Percentiles rank a stretch among this genome's conserved stretches.
Conservation (phyloP, 106 monocot species). For the Xerophyta viscosa region DNA sequence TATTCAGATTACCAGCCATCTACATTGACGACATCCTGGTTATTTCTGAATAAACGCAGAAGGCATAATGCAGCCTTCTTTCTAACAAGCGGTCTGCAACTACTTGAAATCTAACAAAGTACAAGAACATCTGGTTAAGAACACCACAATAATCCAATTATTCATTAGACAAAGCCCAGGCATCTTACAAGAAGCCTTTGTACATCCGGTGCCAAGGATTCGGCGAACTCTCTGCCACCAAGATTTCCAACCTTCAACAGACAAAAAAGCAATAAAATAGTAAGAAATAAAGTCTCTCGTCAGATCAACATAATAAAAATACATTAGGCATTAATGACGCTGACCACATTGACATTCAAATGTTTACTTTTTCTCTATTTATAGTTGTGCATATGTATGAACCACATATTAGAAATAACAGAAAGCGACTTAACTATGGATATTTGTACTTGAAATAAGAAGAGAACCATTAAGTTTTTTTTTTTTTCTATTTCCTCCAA, state of each 20-base stretch:
- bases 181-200: constrained; percentile 87
- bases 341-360: no score
- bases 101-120: constrained; percentile 73
- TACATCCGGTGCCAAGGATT: constrained; percentile 95
- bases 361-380: no score
- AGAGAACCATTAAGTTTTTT: no score
- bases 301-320: background rate
- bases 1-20: constrained; percentile 97
- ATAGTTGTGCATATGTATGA: no score
- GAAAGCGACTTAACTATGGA: no score
- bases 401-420: no score
- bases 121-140: constrained; percentile 3
- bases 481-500: no score
- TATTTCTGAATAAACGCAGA: constrained; percentile 89
- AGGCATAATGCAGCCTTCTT: constrained; percentile 99
- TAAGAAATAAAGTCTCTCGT: background rate
- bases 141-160: background rate
- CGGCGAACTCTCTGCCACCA: constrained; percentile 92
- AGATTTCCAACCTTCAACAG: constrained; percentile 81
- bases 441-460: no score
- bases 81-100: constrained; percentile 91
- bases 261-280: background rate
- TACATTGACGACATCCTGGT: constrained; percentile 91
- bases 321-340: no score
- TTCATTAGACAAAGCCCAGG: background rate